These are phyloP conservation scores for Glarea lozoyensis DNA, from an alignment of 495 filamentous ascomycete species.

Conservation along the genomic window DNA sequence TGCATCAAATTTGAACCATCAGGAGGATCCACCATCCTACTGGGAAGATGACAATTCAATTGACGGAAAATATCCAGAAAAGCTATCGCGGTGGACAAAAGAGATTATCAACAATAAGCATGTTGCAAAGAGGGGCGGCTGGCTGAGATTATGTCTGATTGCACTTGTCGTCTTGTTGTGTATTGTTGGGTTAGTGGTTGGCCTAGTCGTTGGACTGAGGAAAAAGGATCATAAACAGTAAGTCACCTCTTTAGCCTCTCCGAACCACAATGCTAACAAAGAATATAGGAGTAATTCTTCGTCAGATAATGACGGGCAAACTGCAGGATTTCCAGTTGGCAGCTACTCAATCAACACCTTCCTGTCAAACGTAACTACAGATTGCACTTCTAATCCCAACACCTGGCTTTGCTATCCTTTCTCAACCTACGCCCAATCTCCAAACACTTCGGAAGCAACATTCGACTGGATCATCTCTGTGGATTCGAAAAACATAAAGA, in stretches of 20 bases:
- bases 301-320: no score
- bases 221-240: slow-evolving; percentile 20
- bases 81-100: slow-evolving; percentile 8
- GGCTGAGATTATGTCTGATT: slow-evolving; percentile 28
- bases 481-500: slow-evolving; percentile 3
- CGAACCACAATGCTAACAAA: no score
- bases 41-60: neutral
- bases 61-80: slow-evolving; percentile 10
- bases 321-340: slow-evolving; percentile 40
- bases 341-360: slow-evolving; percentile 45
- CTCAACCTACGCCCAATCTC: slow-evolving; percentile 29
- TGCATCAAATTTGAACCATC: slow-evolving; percentile 4
- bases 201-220: slow-evolving; percentile 34
- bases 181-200: slow-evolving; percentile 32
- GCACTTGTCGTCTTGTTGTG: slow-evolving; percentile 22
- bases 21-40: slow-evolving; percentile 8
- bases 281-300: no score
- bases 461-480: slow-evolving; percentile 49
- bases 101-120: slow-evolving; percentile 8
- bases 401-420: slow-evolving; percentile 50
- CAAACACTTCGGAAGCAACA: slow-evolving; percentile 27
- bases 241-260: neutral
- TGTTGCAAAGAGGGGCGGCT: slow-evolving; percentile 28
- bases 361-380: slow-evolving; percentile 36
- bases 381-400: slow-evolving; percentile 40